A percentile compares a stretch with the other conserved stretches of the same genome.
phyloP scores from a whole-genome alignment of 805 yeast genomes.

The Barnettozyma sucrosica region DNA sequence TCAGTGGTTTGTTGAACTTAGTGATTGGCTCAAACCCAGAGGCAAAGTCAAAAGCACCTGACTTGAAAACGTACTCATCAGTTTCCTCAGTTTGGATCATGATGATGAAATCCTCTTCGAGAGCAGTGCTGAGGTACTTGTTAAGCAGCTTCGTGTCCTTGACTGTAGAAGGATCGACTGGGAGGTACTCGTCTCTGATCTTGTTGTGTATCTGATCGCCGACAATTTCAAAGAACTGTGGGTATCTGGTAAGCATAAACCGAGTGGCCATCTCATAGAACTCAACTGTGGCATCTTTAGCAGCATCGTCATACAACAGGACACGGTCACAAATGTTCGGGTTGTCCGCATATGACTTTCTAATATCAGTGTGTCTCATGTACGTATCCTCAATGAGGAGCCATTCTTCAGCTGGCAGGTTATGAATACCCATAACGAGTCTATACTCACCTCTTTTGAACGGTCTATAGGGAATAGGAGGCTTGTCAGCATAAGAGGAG shows the following conservation, averaged over 20 bases:
- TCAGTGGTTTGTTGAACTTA: slow-evolving; percentile 47
- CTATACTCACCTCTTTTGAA: slow-evolving; percentile 56
- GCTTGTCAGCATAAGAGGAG: slow-evolving; percentile 39
- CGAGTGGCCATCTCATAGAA: slow-evolving; percentile 21
- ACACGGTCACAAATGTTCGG: slow-evolving; percentile 31
- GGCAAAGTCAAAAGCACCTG: slow-evolving; percentile 57
- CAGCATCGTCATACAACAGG: slow-evolving; percentile 29
- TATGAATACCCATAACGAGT: slow-evolving; percentile 57
- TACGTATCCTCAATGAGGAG: slow-evolving; percentile 59
- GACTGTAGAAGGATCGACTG: slow-evolving; percentile 23
- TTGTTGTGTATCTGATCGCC: slow-evolving; percentile 22
- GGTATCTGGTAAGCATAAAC: slow-evolving; percentile 23
- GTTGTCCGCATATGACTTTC: slow-evolving; percentile 31
- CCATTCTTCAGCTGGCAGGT: slow-evolving; percentile 46
- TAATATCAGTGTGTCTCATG: slow-evolving; percentile 35
- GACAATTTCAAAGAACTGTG: slow-evolving; percentile 20
- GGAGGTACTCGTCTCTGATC: slow-evolving; percentile 23
- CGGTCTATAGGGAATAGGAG: slow-evolving; percentile 48
- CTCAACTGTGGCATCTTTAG: slow-evolving; percentile 20
- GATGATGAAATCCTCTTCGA: slow-evolving; percentile 41
- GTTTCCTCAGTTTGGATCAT: slow-evolving; percentile 34
- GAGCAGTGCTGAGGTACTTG: slow-evolving; percentile 14
- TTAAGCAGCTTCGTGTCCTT: slow-evolving; percentile 17
- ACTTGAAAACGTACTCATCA: slow-evolving; percentile 46
- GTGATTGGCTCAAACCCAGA: slow-evolving; percentile 65